A percentile compares a stretch with the other conserved stretches of the same genome.
phyloP scores from a whole-genome alignment of 805 yeast genomes.

The Naumovozyma dairenensis region DNA sequence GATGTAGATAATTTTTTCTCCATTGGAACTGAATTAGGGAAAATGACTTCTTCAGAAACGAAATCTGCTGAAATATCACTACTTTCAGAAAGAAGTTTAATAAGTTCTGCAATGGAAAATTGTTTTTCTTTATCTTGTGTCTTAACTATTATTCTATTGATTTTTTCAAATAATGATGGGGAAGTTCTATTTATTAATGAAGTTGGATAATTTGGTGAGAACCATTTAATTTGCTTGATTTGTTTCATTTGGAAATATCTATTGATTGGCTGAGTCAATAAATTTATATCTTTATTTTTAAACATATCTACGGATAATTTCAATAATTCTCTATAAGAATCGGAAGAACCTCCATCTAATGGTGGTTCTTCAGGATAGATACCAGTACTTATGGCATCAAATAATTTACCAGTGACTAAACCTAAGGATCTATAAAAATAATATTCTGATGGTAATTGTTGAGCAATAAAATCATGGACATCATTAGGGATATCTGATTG shows the following conservation, averaged over 20 bases:
- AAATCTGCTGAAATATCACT: conserved; percentile 27
- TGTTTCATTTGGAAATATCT: conserved; percentile 78
- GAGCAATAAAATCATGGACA: conserved; percentile 71
- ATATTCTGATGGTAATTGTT: conserved; percentile 77
- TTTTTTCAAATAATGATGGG: conserved; percentile 41
- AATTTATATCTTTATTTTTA: conserved; percentile 53
- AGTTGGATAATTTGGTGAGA: conserved; percentile 30
- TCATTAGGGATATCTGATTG: conserved; percentile 50
- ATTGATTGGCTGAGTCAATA: conserved; percentile 62
- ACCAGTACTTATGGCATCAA: conserved; percentile 61
- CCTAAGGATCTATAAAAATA: conserved; percentile 78
- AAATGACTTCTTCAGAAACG: conserved; percentile 24
- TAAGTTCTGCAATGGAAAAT: conserved; percentile 25
- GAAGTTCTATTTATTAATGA: conserved; percentile 43
- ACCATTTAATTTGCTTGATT: conserved; percentile 48
- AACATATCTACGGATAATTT: conserved; percentile 36
- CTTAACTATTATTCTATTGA: conserved; percentile 29
- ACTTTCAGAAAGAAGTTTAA: conserved; percentile 18
- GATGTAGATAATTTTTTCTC: conserved; percentile 31
- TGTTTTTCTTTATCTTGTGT: conserved; percentile 13
- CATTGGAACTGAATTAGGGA: conserved; percentile 25
- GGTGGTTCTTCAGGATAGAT: conserved; percentile 54
- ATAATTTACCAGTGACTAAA: conserved; percentile 42
- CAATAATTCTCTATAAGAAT: conserved; percentile 49
- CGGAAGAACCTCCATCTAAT: conserved; percentile 49